phyloP scores from a whole-genome alignment of 306 rosid species.

The Dalbergia cochinchinensis region DNA sequence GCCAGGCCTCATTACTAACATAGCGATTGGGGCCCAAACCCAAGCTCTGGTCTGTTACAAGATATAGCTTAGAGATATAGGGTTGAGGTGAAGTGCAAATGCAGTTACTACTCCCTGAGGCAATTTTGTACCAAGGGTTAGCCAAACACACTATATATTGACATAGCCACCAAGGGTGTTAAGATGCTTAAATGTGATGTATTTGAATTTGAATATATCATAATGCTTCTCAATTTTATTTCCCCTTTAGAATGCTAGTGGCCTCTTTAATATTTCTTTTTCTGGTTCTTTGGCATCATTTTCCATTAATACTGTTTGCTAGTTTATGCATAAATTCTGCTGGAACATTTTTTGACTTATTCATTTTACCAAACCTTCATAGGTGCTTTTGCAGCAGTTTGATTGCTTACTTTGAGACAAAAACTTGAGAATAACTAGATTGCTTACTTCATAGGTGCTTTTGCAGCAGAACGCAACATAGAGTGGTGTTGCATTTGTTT shows the following conservation, averaged over 20 bases:
- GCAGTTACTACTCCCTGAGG: too few relatives aligned
- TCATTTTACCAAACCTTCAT: slow-evolving; percentile 33
- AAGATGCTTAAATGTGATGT: not conserved
- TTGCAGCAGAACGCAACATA: slow-evolving; percentile 43
- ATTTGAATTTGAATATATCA: too few relatives aligned
- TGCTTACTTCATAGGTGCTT: too few relatives aligned
- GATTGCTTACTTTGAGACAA: slow-evolving; percentile 40
- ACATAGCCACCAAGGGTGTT: too few relatives aligned
- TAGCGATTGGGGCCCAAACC: too few relatives aligned
- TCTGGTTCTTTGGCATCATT: not conserved
- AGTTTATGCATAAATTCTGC: not conserved
- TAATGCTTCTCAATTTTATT: not conserved
- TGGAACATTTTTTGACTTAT: slow-evolving; percentile 3
- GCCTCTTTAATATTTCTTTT: not conserved
- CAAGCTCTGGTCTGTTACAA: too few relatives aligned
- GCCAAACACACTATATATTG: too few relatives aligned
- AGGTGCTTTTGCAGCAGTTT: slow-evolving; percentile 43
- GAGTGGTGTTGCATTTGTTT: slow-evolving; percentile 29
- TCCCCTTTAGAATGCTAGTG: not conserved
- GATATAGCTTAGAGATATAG: not conserved
- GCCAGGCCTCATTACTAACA: too few relatives aligned
- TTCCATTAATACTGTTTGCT: not conserved
- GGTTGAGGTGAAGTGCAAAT: not conserved
- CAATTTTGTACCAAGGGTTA: too few relatives aligned
- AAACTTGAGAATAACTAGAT: slow-evolving; percentile 41